Conservation (phyloP, 345 rosid genomes). For the Citrus australasica region DNA sequence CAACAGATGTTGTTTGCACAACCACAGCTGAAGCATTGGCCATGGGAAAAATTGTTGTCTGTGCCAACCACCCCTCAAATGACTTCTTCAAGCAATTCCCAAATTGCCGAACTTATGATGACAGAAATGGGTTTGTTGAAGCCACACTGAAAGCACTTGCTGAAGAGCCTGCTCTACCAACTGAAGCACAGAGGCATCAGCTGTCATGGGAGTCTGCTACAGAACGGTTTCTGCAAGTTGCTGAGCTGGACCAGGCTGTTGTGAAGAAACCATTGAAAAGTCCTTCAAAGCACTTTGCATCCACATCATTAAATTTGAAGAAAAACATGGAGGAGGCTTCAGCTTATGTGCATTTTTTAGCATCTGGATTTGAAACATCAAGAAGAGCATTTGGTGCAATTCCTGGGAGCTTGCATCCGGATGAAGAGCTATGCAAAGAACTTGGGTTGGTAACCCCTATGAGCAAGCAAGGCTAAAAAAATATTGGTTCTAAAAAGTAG, state of each 20-base stretch:
- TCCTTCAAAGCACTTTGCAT: constrained; percentile 38
- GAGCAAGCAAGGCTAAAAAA: constrained; percentile 12
- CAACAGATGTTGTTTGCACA: constrained; percentile 96
- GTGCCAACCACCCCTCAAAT: constrained; percentile 50
- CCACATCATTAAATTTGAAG: constrained; percentile 42
- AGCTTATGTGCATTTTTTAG: constrained; percentile 62
- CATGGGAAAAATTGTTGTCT: constrained; percentile 81
- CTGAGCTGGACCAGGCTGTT: constrained; percentile 35
- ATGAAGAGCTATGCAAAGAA: constrained; percentile 68
- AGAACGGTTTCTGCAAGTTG: constrained; percentile 58
- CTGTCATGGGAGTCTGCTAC: constrained; percentile 95
- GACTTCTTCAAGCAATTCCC: constrained; percentile 77
- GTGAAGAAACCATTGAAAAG: constrained; percentile 7
- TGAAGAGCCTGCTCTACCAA: constrained; percentile 64
- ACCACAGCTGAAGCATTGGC: constrained; percentile 98
- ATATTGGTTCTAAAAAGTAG: neutral
- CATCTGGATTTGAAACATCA: constrained; percentile 69
- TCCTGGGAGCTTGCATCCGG: constrained; percentile 78
- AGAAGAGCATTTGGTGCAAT: constrained; percentile 83
- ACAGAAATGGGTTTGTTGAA: constrained; percentile 49
- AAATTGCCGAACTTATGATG: constrained; percentile 61
- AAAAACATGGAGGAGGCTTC: constrained; percentile 63
- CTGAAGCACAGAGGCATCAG: constrained; percentile 61
- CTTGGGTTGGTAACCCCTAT: constrained; percentile 58
- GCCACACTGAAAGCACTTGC: constrained; percentile 52